These are phyloP conservation scores for Sporothrix brunneoviolacea DNA, from an alignment of 2,329 filamentous ascomycete species.

Conservation along the genomic window DNA sequence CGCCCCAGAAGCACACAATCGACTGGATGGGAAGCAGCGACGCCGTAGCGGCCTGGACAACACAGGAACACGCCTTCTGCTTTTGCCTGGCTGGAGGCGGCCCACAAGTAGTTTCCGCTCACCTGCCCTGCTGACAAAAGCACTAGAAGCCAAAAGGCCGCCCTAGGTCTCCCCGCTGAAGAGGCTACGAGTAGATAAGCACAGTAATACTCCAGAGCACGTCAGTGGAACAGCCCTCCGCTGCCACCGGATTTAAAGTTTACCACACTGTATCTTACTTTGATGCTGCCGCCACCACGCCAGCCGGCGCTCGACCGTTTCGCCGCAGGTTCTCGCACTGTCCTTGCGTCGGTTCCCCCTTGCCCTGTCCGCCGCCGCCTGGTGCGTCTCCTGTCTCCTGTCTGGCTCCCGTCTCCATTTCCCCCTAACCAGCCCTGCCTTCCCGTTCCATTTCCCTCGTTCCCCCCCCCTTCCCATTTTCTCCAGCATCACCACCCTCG, in stretches of 20 bases:
- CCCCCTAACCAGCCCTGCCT: not conserved
- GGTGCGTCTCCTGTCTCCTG: not conserved
- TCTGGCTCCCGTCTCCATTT: not conserved
- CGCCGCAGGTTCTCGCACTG: not conserved
- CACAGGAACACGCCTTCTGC: too few species aligned
- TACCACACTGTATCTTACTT: too few species aligned
- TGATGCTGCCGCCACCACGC: not conserved
- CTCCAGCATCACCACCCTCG: not conserved
- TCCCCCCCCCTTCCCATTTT: not conserved
- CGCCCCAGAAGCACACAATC: conserved; percentile 5
- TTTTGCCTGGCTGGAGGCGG: too few species aligned
- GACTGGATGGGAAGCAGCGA: conserved; percentile 2
- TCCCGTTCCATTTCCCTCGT: not conserved
- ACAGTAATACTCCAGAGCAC: too few species aligned
- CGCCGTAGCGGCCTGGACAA: too few species aligned
- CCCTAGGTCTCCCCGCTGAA: too few species aligned
- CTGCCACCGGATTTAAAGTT: too few species aligned
- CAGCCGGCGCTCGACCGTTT: not conserved
- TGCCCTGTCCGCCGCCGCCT: not conserved
- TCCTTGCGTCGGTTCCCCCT: not conserved
- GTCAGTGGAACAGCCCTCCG: too few species aligned
- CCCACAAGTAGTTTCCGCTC: too few species aligned
- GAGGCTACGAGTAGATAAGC: too few species aligned
- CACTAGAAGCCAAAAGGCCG: too few species aligned
- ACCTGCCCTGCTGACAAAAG: too few species aligned